phyloP scores from a whole-genome alignment of 495 filamentous ascomycete species.

The Pseudoneurospora amorphoporcata region DNA sequence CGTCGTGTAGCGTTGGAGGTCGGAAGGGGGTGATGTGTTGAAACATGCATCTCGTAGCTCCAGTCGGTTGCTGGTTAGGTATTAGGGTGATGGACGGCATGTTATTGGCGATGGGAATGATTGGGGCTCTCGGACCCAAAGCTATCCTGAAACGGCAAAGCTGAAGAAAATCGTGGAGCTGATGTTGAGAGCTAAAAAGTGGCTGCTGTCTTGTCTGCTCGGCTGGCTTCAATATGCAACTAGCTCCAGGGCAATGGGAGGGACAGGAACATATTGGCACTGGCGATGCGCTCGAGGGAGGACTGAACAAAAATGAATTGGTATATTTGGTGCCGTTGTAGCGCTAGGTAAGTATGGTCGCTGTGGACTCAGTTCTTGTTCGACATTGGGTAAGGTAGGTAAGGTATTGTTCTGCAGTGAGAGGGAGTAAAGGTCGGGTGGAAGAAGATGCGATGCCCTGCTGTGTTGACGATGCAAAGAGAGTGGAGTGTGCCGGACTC shows the following conservation, averaged over 20 bases:
- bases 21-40: not conserved
- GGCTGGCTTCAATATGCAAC: not conserved
- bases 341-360: not conserved
- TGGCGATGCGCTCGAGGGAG: not conserved
- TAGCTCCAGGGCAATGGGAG: not conserved
- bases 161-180: not conserved
- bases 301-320: not conserved
- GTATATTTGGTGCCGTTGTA: not conserved
- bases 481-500: not conserved
- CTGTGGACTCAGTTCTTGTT: not conserved
- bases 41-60: not conserved
- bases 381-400: not conserved
- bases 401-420: too few relatives aligned
- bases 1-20: not conserved
- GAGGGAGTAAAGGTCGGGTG: too few relatives aligned
- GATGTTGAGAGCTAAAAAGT: not conserved
- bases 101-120: not conserved
- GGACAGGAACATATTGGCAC: not conserved
- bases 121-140: not conserved
- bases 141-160: not conserved
- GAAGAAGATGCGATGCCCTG: not conserved
- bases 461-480: not conserved
- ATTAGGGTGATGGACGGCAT: not conserved
- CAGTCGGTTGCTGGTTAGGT: not conserved
- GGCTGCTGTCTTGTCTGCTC: not conserved